Evolutionary conservation across 208 protist genomes (phyloP).

Genomic region (Trichomonas gallinae): DNA sequence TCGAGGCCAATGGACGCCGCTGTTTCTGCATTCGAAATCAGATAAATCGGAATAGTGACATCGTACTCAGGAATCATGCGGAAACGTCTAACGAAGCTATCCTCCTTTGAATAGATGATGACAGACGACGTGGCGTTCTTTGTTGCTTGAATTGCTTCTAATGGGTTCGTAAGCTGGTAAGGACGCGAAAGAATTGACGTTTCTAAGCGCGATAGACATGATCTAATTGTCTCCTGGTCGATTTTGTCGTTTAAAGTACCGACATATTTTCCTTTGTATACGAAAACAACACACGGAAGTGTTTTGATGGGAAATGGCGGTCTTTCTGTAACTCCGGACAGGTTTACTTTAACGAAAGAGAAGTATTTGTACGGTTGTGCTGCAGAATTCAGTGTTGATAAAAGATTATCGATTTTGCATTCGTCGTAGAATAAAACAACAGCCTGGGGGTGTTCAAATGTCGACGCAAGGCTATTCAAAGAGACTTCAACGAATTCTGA

Average conservation of each 20-base stretch:
- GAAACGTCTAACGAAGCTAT: neutral
- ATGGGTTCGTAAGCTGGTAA: neutral
- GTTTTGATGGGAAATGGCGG: neutral
- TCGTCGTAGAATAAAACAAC: neutral
- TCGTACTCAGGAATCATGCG: neutral
- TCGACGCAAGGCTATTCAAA: neutral
- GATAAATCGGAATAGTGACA: neutral
- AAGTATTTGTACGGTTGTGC: neutral
- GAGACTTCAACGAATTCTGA: neutral
- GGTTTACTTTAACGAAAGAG: neutral
- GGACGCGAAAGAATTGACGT: neutral
- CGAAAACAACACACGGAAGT: neutral
- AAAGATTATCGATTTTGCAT: neutral
- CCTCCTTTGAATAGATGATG: neutral
- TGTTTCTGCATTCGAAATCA: neutral
- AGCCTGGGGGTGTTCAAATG: neutral
- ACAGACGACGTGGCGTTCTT: neutral
- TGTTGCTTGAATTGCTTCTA: neutral
- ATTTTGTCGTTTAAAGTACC: neutral
- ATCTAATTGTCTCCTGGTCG: neutral
- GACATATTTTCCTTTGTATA: neutral
- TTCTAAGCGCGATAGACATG: neutral
- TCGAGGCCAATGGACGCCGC: neutral
- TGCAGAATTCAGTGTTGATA: neutral
- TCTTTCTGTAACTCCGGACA: neutral